Evolutionary conservation across 1,284 basidiomycete genomes (phyloP), one percentile per base, ranked within the genome.

Genomic region (Apiotrichum mycotoxinovorans): DNA sequence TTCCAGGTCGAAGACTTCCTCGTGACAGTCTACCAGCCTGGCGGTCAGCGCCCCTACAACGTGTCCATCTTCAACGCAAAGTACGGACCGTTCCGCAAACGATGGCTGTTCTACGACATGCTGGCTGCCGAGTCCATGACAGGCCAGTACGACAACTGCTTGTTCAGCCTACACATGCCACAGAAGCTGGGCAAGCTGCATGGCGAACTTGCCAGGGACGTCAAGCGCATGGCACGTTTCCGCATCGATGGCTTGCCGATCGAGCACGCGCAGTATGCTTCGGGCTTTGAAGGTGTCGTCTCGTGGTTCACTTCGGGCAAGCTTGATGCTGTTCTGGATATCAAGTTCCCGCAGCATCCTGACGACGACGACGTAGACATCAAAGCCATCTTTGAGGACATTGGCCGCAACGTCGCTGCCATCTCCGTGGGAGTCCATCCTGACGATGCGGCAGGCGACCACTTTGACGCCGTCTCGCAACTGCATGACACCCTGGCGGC

Each of bases 251-350:
- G 96, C 22, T 86, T 98, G 50, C 94, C 91, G 61, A 87, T 99
- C 66, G 96, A 99, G 77, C 95, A 99, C 71, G 81, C 97, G 43
- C 91, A 98, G 78, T 86, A 87, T 51, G 87, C 88, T 51, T 85
- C 87, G 2, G 87, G 87, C 5, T 83, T 85, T 59, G 76, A 76
- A 1, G 92, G 95, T 0, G 93, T 95, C 4, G 86, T 98, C 59
- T 91, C 91, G 4, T 98, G 96, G 95, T 92, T 99, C 63, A 89
- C 88, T 1, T 91, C 92, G 0, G 96, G 96, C 47, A 95, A 95
- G 76, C 85, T 97, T 33, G 95, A 99, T 69, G 89, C 93, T 3
- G 96, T 99, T 3, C 84, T 98, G 20, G 95, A 99, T 77, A 93
- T 99, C 78, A 93, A 94, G 71, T 97, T 99, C 77, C 94, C 96